Conservation (phyloP, 768 basidiomycete genomes). For the Agaricus blazei region DNA sequence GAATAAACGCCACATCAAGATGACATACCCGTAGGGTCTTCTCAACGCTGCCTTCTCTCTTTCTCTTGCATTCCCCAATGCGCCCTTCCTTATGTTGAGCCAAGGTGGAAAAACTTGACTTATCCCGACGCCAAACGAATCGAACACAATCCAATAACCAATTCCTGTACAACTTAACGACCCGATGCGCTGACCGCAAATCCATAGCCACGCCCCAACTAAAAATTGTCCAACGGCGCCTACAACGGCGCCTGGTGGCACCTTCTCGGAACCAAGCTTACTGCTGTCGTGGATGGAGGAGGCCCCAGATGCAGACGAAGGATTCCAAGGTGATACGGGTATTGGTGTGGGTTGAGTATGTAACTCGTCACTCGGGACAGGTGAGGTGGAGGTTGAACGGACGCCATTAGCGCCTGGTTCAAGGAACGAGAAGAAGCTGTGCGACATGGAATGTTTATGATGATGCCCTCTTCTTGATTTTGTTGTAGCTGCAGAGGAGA, state of each 20-base stretch:
- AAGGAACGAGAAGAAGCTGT: conserved; percentile 94
- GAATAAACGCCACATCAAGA: neutral
- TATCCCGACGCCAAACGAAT: conserved; percentile 74
- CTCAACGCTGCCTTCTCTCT: conserved; percentile 40
- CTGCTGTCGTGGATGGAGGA: conserved; percentile 24
- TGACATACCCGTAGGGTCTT: conserved; percentile 48
- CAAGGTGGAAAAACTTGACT: conserved; percentile 40
- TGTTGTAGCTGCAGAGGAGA: conserved; percentile 20
- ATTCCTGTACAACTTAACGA: conserved; percentile 85
- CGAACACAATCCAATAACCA: conserved; percentile 96
- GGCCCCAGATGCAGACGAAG: conserved; percentile 31
- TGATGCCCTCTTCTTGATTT: conserved; percentile 68
- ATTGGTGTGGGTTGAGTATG: conserved; percentile 56
- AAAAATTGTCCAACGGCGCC: conserved; percentile 45
- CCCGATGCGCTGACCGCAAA: conserved; percentile 81
- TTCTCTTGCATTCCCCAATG: conserved; percentile 14
- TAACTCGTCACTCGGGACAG: conserved; percentile 27
- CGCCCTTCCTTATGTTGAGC: conserved; percentile 22
- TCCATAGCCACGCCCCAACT: conserved; percentile 79
- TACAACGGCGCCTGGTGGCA: conserved; percentile 19
- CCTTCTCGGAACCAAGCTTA: conserved; percentile 9
- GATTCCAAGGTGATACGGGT: conserved; percentile 66
- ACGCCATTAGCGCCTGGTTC: conserved; percentile 51
- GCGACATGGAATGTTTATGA: conserved; percentile 91
- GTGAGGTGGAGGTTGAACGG: neutral